Conservation (phyloP, 345 rosid genomes). For the Fremontodendron californicum region DNA sequence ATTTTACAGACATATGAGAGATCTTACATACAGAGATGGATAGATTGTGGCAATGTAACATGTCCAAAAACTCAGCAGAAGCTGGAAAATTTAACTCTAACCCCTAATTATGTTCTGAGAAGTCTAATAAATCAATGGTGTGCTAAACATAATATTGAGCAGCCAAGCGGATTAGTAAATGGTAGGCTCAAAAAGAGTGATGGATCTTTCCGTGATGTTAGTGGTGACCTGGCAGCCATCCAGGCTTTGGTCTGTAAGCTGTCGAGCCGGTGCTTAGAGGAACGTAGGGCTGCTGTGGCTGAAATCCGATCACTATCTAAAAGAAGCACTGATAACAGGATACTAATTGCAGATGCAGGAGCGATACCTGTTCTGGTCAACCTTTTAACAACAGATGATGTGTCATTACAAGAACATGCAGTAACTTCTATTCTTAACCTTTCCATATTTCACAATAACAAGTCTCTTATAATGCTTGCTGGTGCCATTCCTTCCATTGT, state of each 20-base stretch:
- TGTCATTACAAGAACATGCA: constrained; percentile 61
- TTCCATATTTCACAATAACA: constrained; percentile 76
- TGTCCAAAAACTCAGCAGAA: constrained; percentile 97
- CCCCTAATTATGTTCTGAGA: constrained; percentile 87
- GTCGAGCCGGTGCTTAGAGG: constrained; percentile 51
- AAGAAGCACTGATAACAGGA: constrained; percentile 80
- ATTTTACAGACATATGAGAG: constrained; percentile 90
- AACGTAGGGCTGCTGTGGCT: constrained; percentile 52
- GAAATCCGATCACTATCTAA: constrained; percentile 78
- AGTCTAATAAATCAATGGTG: constrained; percentile 88
- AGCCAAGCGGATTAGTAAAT: constrained; percentile 46
- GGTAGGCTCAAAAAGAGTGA: constrained; percentile 55
- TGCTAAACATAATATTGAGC: constrained; percentile 63
- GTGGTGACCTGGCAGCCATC: constrained; percentile 60
- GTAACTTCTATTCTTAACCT: constrained; percentile 89
- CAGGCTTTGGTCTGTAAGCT: constrained; percentile 63
- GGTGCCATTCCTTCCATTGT: constrained; percentile 83
- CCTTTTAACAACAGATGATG: constrained; percentile 58
- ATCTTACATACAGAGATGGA: constrained; percentile 92
- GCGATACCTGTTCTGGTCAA: constrained; percentile 72
- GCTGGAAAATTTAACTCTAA: constrained; percentile 71
- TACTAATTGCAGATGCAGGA: constrained; percentile 79
- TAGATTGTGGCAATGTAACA: constrained; percentile 74
- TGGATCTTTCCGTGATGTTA: constrained; percentile 63
- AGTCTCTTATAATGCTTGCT: constrained; percentile 74